Evolutionary conservation across 345 rosid species (phyloP).

Genomic region (Diplotaxis tenuifolia): DNA sequence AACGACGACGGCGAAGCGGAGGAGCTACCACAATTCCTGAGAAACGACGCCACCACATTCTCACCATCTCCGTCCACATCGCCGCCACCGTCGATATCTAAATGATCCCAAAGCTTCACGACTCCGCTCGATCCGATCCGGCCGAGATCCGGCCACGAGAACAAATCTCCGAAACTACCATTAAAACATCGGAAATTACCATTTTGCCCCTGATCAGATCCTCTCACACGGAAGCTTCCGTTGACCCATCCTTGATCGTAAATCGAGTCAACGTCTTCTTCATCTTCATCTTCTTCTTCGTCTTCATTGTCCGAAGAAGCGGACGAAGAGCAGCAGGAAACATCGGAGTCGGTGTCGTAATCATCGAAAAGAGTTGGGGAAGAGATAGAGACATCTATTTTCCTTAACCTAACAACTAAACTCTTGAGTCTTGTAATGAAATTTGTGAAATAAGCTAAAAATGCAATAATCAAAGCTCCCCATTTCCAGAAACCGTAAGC

Average conservation of each 20-base stretch:
- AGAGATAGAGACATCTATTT: conserved; percentile 23
- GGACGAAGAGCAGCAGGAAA: conserved; percentile 31
- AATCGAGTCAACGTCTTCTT: conserved; percentile 17
- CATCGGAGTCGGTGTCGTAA: conserved; percentile 48
- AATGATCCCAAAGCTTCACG: conserved; percentile 37
- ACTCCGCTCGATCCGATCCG: conserved; percentile 36
- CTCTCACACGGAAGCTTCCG: conserved; percentile 48
- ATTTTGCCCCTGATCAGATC: conserved; percentile 36
- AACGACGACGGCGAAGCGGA: conserved; percentile 41
- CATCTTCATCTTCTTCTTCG: conserved; percentile 17
- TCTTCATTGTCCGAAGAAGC: conserved; percentile 40
- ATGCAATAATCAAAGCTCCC: conserved; percentile 74
- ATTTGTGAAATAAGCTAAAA: conserved; percentile 61
- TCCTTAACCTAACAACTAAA: conserved; percentile 46
- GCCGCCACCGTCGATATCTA: conserved; percentile 47
- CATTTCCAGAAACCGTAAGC: conserved; percentile 64
- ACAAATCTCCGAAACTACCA: conserved; percentile 49
- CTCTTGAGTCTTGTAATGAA: conserved; percentile 45
- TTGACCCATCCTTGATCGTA: conserved; percentile 19
- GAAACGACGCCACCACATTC: conserved; percentile 43
- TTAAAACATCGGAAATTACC: conserved; percentile 24
- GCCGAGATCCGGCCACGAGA: conserved; percentile 39
- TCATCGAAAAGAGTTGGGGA: conserved; percentile 28
- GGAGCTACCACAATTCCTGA: conserved; percentile 6
- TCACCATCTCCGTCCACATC: conserved; percentile 24